Evolutionary conservation across 768 basidiomycete species (phyloP).

Genomic region (Xerocomellus dryophilus): DNA sequence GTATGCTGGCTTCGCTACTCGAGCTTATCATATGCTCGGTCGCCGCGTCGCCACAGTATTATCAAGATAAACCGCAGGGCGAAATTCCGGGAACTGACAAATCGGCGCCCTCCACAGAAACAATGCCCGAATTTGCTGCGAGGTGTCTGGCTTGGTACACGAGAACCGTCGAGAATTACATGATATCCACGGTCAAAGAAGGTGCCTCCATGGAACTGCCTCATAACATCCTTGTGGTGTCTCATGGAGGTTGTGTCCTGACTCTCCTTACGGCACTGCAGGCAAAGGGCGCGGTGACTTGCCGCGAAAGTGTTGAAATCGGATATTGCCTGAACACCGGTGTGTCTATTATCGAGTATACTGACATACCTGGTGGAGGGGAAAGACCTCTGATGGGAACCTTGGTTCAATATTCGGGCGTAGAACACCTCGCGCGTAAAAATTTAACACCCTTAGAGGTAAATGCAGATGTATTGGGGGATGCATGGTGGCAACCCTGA

Average conservation of each 20-base stretch:
- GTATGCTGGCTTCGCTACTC: background rate
- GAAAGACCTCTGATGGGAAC: conserved; percentile 24
- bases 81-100: background rate
- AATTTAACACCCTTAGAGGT: conserved; percentile 33
- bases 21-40: background rate
- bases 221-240: background rate
- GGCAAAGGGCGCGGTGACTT: conserved; percentile 36
- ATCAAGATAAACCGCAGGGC: background rate
- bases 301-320: conserved; percentile 26
- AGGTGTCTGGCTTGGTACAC: conserved; percentile 4
- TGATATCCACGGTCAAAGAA: background rate
- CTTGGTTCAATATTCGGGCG: conserved; percentile 51
- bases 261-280: conserved; percentile 43
- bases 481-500: conserved; percentile 5
- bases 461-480: conserved; percentile 47
- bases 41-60: background rate
- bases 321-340: conserved; percentile 15
- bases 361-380: conserved; percentile 21
- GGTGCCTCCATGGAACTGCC: background rate
- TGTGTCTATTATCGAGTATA: conserved; percentile 56
- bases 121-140: background rate
- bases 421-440: conserved; percentile 43
- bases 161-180: background rate
- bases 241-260: conserved; percentile 51
- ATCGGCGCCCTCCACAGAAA: background rate